A percentile compares a stretch with the other conserved stretches of the same genome.
These are phyloP conservation scores for Leishmania braziliensis DNA, from an alignment of 208 protist genomes.

Conservation along the genomic window DNA sequence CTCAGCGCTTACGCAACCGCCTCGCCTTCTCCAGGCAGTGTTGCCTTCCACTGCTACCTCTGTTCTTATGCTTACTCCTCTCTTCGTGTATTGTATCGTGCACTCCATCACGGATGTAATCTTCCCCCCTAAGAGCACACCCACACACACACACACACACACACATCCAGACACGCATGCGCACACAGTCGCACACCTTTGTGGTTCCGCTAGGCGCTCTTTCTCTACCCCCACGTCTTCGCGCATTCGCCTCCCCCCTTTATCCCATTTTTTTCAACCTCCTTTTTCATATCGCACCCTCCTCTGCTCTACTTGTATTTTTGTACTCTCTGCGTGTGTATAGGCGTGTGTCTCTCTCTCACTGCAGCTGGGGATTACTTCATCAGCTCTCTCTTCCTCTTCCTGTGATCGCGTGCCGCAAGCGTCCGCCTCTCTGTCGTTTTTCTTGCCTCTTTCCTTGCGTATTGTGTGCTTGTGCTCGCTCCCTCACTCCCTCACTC, in stretches of 20 bases:
- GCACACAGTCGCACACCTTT: not conserved
- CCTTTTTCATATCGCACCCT: not conserved
- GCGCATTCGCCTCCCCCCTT: not conserved
- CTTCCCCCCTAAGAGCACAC: not conserved
- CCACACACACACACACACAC: not conserved
- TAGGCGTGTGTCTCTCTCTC: not conserved
- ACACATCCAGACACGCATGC: not conserved
- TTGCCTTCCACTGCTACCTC: not conserved
- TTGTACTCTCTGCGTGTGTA: not conserved
- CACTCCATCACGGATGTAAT: not conserved
- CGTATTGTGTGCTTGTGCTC: constrained; percentile 4
- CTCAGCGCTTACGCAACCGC: not conserved
- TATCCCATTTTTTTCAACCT: not conserved
- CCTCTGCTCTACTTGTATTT: not conserved
- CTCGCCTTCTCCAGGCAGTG: not conserved
- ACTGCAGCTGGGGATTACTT: not conserved
- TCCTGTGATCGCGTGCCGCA: not conserved
- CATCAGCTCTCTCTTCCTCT: not conserved
- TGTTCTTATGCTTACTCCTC: not conserved
- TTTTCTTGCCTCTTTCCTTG: not conserved
- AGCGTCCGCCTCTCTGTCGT: not conserved
- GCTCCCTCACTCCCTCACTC: constrained; percentile 5
- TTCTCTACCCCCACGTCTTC: not conserved
- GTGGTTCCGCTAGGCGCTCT: not conserved
- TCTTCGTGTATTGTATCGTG: not conserved